Evolutionary conservation across 2,329 filamentous ascomycete species (phyloP).

Genomic region (Trichophyton schoenleinii): DNA sequence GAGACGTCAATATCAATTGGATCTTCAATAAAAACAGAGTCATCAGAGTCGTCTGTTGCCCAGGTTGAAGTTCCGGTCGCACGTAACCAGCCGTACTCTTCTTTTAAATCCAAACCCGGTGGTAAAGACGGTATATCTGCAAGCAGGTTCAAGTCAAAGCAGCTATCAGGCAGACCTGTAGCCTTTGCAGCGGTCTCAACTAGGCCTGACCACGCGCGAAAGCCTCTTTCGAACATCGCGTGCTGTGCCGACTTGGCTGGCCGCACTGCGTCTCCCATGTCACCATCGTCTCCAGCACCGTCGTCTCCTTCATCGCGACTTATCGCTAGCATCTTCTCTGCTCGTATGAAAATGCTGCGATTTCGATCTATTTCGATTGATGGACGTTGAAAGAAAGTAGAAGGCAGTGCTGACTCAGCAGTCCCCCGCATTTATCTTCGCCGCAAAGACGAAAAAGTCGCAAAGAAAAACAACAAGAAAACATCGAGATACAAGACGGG

Average conservation of each 20-base stretch:
- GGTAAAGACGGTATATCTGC: not conserved
- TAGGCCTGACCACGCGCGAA: not conserved
- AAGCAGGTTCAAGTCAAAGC: constrained; percentile 2
- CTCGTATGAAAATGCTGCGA: not conserved
- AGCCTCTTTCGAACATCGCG: not conserved
- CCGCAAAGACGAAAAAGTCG: not conserved
- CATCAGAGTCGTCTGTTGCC: not conserved
- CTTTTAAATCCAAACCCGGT: not conserved
- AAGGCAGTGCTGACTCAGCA: not conserved
- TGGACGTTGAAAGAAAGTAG: not conserved
- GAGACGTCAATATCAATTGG: constrained; percentile 6
- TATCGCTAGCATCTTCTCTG: not conserved
- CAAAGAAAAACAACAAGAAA: not conserved
- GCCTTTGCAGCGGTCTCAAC: not conserved
- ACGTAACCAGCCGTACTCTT: not conserved
- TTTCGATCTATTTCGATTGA: not conserved
- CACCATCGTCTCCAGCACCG: too few relatives aligned
- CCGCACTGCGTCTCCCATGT: not conserved
- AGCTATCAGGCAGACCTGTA: not conserved
- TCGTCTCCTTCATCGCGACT: too few relatives aligned
- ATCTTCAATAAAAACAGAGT: not conserved
- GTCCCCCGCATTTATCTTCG: not conserved
- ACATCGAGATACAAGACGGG: not conserved
- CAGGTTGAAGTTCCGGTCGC: constrained; percentile 6
- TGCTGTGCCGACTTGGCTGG: not conserved